Conservation (phyloP, 352 stramenopile genomes). For the Aphanomyces euteiches region DNA sequence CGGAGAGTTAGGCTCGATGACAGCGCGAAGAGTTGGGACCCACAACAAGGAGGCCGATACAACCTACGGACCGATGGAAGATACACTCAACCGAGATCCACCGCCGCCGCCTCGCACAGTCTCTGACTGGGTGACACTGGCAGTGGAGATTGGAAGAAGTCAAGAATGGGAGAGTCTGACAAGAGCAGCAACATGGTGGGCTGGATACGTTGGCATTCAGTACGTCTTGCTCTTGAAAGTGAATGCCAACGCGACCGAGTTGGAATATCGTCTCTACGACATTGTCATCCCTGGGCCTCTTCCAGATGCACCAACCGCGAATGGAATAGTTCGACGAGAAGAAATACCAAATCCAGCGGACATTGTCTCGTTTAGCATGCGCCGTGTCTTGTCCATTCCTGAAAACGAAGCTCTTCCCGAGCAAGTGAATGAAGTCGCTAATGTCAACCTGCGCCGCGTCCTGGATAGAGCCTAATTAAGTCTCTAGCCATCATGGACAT, state of each 20-base stretch:
- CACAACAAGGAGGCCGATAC: constrained; percentile 37
- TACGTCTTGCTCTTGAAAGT: constrained; percentile 35
- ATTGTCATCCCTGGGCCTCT: constrained; percentile 5
- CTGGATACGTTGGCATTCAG: constrained; percentile 31
- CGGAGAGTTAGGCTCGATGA: constrained; percentile 27
- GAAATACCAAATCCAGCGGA: not conserved
- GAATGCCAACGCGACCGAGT: not conserved
- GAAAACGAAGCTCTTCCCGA: not conserved
- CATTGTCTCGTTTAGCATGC: constrained; percentile 28
- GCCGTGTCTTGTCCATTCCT: constrained; percentile 10
- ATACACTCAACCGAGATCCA: constrained; percentile 24
- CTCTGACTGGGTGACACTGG: constrained; percentile 33
- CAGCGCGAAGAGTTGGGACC: not conserved
- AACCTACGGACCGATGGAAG: constrained; percentile 27
- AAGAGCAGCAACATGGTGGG: constrained; percentile 29
- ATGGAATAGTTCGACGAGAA: constrained; percentile 18
- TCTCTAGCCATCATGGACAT: too few relatives aligned
- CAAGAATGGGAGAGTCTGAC: constrained; percentile 29
- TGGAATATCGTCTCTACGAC: constrained; percentile 32
- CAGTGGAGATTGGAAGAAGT: constrained; percentile 32
- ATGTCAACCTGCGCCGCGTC: constrained; percentile 26
- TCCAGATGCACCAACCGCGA: not conserved
- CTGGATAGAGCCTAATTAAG: constrained; percentile 10
- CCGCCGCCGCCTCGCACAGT: constrained; percentile 1
- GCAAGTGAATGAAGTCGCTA: not conserved